Base-by-base conservation (phyloP, 2,329 filamentous ascomycete genomes). In the Aspergillus versicolor region DNA sequence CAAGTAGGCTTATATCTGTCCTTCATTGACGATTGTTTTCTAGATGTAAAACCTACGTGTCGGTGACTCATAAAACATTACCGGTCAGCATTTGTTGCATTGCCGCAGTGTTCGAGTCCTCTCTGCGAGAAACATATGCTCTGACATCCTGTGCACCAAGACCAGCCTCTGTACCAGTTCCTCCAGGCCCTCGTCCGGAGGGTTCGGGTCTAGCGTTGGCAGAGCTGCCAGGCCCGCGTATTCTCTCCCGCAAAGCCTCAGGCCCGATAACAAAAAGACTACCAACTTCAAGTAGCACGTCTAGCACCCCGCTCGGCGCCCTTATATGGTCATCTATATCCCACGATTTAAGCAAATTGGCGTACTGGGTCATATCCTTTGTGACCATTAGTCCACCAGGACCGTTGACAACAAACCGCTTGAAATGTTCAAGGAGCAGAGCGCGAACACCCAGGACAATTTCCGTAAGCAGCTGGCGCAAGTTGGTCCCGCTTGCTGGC, bases 331-430 rank as follows among this genome's bases (percentile, higher is more conserved):
- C 87, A 52, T 84, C 82, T 41, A 92, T 80, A 27, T 89, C 84
- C 91, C 92, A 97, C 34, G 87, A 87, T 61, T 90, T 87, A 63
- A 99, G 82, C 11, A 96, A 85, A 59, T 92, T 88, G 8, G 90
- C 89, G 73, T 99, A 99, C 70, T 91, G 92, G 37, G 91, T 91
- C 73, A 97, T 92, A 71, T 99, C 94, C 77, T 97, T 96, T 37
- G 89, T 93, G 24, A 97, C 91, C 84, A 97, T 94, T 46, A 99
- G 84, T 2, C 92, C 94, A 60, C 94, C 94, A 0, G 93, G 92
- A 41, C 92, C 91, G 65, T 92, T 96, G 63, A 99, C 91, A 59
- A 88, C 86, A 77, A 96, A 99, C 68, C 91, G 92, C 69, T 96
- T 94, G 77, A 97, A 91, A 75, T 99, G 94, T 61, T 94, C 90